These are phyloP conservation scores for Haematococcus sp. DNA, from an alignment of 139 green algal genomes.

Conservation along the genomic window DNA sequence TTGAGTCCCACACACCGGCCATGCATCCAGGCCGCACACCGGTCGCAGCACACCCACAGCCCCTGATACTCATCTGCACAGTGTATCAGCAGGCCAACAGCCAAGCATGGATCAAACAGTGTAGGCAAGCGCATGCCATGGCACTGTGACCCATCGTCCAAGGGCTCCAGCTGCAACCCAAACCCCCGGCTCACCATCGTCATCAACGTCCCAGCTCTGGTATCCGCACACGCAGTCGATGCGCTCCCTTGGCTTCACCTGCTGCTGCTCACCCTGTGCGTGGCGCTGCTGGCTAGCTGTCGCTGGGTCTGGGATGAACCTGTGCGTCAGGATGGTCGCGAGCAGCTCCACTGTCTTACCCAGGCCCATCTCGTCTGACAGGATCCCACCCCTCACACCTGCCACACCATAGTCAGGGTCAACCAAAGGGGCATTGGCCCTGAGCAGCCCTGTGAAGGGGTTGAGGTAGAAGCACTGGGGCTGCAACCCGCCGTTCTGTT, in stretches of 20 bases:
- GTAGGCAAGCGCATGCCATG: no score
- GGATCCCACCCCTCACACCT: constrained; percentile 1
- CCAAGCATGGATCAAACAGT: no score
- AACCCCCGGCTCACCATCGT: constrained; percentile 16
- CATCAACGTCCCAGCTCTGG: neutral
- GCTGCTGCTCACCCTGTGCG: neutral
- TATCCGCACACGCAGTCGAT: constrained; percentile 49
- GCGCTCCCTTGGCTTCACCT: neutral
- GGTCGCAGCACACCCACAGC: constrained; percentile 64
- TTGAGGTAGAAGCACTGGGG: constrained; percentile 47
- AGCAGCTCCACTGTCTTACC: constrained; percentile 96
- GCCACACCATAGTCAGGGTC: neutral
- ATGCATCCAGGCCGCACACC: constrained; percentile 71
- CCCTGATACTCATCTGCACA: constrained; percentile 14
- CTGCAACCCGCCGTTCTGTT: neutral
- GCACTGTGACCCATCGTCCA: no score
- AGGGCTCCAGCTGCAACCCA: no score
- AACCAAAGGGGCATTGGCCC: constrained; percentile 7
- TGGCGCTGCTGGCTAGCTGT: neutral
- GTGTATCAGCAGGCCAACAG: no score
- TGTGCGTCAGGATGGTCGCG: constrained; percentile 71
- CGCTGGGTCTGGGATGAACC: constrained; percentile 16
- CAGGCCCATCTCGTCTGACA: constrained; percentile 74
- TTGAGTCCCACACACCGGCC: constrained; percentile 54
- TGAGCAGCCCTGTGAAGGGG: constrained; percentile 41